Conservation (phyloP, 495 filamentous ascomycete species). For the Aspergillus hancockii region DNA sequence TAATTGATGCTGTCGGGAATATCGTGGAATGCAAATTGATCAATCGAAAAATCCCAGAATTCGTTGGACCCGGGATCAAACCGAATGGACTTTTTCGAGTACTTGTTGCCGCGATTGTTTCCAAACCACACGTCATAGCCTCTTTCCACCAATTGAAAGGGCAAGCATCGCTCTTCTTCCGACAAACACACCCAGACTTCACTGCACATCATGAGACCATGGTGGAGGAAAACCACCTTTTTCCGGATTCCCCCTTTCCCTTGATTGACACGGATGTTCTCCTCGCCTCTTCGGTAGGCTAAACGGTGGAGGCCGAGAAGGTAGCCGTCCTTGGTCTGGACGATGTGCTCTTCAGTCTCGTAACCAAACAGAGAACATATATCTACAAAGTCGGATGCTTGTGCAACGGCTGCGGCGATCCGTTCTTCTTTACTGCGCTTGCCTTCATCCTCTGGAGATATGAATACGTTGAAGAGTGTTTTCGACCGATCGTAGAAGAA, state of each 20-base stretch:
- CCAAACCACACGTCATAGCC: slow-evolving; percentile 98
- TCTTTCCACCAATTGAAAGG: slow-evolving; percentile 85
- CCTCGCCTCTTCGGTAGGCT: slow-evolving; percentile 78
- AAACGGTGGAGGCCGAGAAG: slow-evolving; percentile 88
- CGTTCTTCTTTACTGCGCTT: slow-evolving; percentile 51
- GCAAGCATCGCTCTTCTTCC: slow-evolving; percentile 79
- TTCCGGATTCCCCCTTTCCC: slow-evolving; percentile 72
- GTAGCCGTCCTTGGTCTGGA: slow-evolving; percentile 93
- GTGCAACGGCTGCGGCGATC: slow-evolving; percentile 52
- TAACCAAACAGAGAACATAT: slow-evolving; percentile 88
- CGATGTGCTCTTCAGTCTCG: slow-evolving; percentile 91
- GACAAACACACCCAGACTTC: slow-evolving; percentile 97
- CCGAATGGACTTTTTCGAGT: slow-evolving; percentile 87
- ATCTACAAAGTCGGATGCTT: slow-evolving; percentile 89
- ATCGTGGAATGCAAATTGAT: slow-evolving; percentile 97
- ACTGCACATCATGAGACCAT: slow-evolving; percentile 97
- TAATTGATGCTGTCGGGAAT: slow-evolving; percentile 94
- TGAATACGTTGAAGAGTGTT: slow-evolving; percentile 76
- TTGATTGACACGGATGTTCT: slow-evolving; percentile 67
- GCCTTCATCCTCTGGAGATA: slow-evolving; percentile 64
- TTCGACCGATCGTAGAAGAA: slow-evolving; percentile 84
- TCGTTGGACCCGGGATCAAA: slow-evolving; percentile 68
- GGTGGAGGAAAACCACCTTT: slow-evolving; percentile 91
- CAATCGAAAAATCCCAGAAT: slow-evolving; percentile 98
- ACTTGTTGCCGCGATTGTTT: slow-evolving; percentile 98